Conservation (phyloP, 495 filamentous ascomycete genomes). For the Thermothielavioides terrestris region DNA sequence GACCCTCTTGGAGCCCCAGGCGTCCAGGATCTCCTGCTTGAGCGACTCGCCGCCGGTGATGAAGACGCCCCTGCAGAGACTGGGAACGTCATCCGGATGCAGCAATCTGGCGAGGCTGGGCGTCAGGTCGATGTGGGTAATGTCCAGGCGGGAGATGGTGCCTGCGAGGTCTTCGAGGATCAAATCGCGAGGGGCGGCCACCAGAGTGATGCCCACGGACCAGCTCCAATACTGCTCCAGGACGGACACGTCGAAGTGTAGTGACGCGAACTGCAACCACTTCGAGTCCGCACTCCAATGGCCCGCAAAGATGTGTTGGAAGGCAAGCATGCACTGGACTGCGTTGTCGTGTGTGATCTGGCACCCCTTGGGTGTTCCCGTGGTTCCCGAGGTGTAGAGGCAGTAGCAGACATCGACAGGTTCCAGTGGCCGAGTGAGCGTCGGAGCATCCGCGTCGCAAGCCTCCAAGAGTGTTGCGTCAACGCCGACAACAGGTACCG, state of each 20-base stretch:
- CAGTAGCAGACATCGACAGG: constrained; percentile 56
- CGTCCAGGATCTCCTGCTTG: constrained; percentile 62
- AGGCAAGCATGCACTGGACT: constrained; percentile 68
- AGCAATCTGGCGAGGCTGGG: constrained; percentile 56
- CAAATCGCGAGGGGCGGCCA: constrained; percentile 66
- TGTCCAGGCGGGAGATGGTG: constrained; percentile 57
- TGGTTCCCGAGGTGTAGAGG: constrained; percentile 76
- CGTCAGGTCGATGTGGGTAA: constrained; percentile 82
- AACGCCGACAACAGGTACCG: constrained; percentile 33
- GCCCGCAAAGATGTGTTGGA: constrained; percentile 56
- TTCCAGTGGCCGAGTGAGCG: constrained; percentile 18
- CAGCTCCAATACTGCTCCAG: constrained; percentile 86
- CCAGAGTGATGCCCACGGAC: constrained; percentile 73
- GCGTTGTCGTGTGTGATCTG: constrained; percentile 65
- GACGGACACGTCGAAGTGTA: constrained; percentile 83
- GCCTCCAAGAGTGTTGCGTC: constrained; percentile 24
- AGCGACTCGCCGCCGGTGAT: constrained; percentile 68
- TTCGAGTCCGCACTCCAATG: constrained; percentile 62
- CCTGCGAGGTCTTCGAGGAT: constrained; percentile 67
- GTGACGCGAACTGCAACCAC: constrained; percentile 82
- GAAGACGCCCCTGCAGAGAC: constrained; percentile 59
- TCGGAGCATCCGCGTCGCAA: constrained; percentile 16
- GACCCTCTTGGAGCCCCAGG: constrained; percentile 53
- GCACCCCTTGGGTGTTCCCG: constrained; percentile 71
- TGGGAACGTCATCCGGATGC: constrained; percentile 59